Evolutionary conservation across 805 yeast genomes (phyloP), one percentile per base, ranked within the genome.

Genomic region (Candida xiaguanensis): DNA sequence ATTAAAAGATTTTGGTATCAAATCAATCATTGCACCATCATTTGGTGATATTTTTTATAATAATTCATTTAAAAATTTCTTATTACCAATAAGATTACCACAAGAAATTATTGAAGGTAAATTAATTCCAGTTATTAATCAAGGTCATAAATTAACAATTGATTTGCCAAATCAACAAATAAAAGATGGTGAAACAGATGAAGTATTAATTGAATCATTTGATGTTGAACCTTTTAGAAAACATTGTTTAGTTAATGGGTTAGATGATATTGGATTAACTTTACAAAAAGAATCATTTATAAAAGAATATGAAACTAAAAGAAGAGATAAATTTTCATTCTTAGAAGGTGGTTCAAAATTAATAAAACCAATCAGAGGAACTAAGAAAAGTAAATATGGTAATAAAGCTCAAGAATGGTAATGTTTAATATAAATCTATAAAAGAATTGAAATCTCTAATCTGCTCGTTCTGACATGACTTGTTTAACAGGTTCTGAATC

Each of bases 21-120:
- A 85, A 64, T 83, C 91, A 47, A 85, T 93, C 57, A 90, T 93
- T 63, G 98, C 98, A 5, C 99, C 98, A 42, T 89, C 97, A 0
- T 93, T 91, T 53, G 99, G 98, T 63, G 99, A 93, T 67, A 93
- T 93, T 54, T 93, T 93, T 75, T 90, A 87, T 79, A 93, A 86
- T 72, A 93, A 93, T 74, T 90, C 97, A 39, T 86, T 86, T 74
- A 93, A 93, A 73, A 93, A 93, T 66, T 96, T 96, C 33, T 74
- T 93, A 62, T 71, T 93, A 49, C 98, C 98, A 43, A 88, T 93
- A 56, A 80, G 96, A 68, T 58, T 93, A n/a, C 84, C 89, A 18
- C 89, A 82, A 54, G 85, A 82, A 13, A 72, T 77, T 8, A 93
- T 93, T 49, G 52, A 67, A 30, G 74, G 70, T 42, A 87, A 85